Conservation (phyloP, 2,329 filamentous ascomycete species). For the Fusarium newnesense region DNA sequence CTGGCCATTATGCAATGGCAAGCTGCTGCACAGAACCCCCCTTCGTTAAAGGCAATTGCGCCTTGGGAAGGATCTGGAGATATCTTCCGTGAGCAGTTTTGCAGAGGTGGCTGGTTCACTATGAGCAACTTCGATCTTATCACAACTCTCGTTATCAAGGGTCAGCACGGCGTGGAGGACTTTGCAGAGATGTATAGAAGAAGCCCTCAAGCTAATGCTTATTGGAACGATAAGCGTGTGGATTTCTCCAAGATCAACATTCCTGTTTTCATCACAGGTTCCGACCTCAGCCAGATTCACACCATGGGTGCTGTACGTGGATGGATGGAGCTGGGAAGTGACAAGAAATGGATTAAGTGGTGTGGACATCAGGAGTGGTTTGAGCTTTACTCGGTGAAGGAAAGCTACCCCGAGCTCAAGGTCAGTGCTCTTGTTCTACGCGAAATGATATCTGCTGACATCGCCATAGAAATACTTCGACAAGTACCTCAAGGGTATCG, state of each 20-base stretch:
- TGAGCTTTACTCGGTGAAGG: conserved; percentile 17
- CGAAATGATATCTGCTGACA: not conserved
- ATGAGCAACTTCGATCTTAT: conserved; percentile 22
- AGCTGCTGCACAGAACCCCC: conserved; percentile 25
- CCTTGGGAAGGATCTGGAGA: conserved; percentile 28
- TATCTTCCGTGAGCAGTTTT: conserved; percentile 21
- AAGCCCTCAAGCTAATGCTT: not conserved
- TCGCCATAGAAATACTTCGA: conserved; percentile 25
- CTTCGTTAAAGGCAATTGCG: conserved; percentile 27
- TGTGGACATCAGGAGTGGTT: conserved; percentile 36
- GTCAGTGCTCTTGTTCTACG: not conserved
- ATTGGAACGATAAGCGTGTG: conserved; percentile 21
- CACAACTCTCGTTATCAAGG: conserved; percentile 13
- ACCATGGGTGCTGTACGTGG: conserved; percentile 38
- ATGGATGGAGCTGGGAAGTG: conserved; percentile 31
- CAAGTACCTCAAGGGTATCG: conserved; percentile 31
- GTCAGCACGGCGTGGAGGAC: conserved; percentile 2
- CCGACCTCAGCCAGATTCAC: conserved; percentile 38
- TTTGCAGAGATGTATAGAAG: conserved; percentile 19
- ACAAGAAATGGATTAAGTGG: conserved; percentile 40
- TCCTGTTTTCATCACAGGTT: conserved; percentile 31
- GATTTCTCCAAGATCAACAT: conserved; percentile 31
- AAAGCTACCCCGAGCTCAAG: conserved; percentile 15
- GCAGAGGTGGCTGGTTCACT: conserved; percentile 2
- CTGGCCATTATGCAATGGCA: conserved; percentile 42